Base-by-base conservation (phyloP, 345 rosid genomes). In the Moringa oleifera region DNA sequence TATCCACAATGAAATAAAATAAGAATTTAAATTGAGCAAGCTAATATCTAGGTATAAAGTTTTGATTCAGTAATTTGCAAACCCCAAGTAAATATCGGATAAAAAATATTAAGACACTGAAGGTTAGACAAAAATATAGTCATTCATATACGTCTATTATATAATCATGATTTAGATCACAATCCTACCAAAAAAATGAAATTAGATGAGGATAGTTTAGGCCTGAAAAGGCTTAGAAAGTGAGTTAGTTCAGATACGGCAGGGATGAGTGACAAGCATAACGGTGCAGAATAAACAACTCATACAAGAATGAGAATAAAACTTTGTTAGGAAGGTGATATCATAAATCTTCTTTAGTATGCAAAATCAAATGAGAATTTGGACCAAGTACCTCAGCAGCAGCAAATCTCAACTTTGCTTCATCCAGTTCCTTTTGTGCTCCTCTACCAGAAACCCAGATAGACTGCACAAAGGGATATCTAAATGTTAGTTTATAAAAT, bases 321-420 rank as follows among this genome's bases (percentile, higher is more conserved):
- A 49, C 61, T 23, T 24, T 7, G 23, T 0, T 23, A 13, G 18
- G 22, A 10, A 13, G 18, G 51, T 25, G 37, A 21, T 41, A 24
- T 28, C 20, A 25, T 18, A 18, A 20, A 17, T 58, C 47, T 60
- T 53, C n/a, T 9, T 47, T 53, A 46, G 33, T 65, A 55, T 20
- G 31, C n/a, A 33, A 28, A n/a, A 41, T 15, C 9, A 54, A 53
- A 37, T 53, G 20, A n/a, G 60, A 63, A 54, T 20, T 28, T 25
- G 56, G 31, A 46, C 55, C 23, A 51, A 58, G 57, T 73, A 94
- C 97, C 97, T 90, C 99, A 0, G 96, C 97, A 54, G 97, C 97
- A 62, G 97, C 99, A 81, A 88, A 94, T 80, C 96, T 83, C 82
- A 90, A 68, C 76, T 85, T 88, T 55, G 90, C 96, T 72, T 94